A percentile compares a stretch with the other conserved stretches of the same genome.
Conservation (phyloP, 1,284 basidiomycete species). For the Ceratobasidium papillatum region DNA sequence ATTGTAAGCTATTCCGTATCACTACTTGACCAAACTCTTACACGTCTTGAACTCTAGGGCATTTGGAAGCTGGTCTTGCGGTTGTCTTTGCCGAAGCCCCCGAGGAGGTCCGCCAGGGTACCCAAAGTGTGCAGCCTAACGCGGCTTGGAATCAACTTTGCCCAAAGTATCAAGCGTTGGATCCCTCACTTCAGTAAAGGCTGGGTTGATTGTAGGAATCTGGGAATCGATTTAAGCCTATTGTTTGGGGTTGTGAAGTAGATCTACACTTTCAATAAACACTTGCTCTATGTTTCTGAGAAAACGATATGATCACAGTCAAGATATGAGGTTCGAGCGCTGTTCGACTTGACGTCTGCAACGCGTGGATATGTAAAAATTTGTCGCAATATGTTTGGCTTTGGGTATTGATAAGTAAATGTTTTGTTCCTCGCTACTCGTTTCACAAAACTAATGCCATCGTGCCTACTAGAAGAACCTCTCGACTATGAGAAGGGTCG, state of each 20-base stretch:
- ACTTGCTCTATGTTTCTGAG: background rate
- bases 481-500: too few relatives aligned
- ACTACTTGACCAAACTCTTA: background rate
- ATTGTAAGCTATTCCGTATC: constrained; percentile 4
- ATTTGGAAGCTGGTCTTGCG: constrained; percentile 53
- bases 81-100: constrained; percentile 80
- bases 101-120: constrained; percentile 55
- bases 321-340: background rate
- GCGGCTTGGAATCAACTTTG: constrained; percentile 32
- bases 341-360: background rate
- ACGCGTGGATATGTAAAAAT: too few relatives aligned
- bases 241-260: background rate
- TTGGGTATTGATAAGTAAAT: too few relatives aligned
- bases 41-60: background rate
- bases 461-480: too few relatives aligned
- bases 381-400: too few relatives aligned
- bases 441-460: too few relatives aligned
- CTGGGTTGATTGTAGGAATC: background rate
- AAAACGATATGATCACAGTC: background rate
- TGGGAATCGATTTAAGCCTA: background rate
- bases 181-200: constrained; percentile 21
- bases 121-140: constrained; percentile 16
- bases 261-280: background rate
- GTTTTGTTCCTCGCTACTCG: too few relatives aligned
- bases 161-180: constrained; percentile 24